These are phyloP conservation scores for Phytophthora podocarpi DNA, from an alignment of 352 stramenopile species.

Conservation along the genomic window DNA sequence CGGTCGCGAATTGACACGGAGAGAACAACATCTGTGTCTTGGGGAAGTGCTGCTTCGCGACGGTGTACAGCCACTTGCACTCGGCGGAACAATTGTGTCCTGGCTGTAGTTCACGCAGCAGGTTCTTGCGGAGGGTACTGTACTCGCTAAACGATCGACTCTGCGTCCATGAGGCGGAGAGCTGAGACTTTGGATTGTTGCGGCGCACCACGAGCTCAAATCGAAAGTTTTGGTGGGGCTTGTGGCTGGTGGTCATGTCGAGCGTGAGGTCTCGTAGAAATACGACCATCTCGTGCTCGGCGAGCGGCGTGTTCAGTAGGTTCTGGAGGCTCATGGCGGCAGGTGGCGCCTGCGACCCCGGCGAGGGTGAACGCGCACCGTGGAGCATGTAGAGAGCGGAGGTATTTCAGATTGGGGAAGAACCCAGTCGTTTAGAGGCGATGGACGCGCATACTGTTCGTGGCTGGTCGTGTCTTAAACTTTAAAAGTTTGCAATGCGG, in stretches of 20 bases:
- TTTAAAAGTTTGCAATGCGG: no score
- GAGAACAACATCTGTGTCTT: constrained; percentile 25
- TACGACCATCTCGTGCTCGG: constrained; percentile 28
- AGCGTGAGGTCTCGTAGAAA: constrained; percentile 29
- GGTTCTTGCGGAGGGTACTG: constrained; percentile 40
- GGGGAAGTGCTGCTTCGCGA: constrained; percentile 46
- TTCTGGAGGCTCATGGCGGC: constrained; percentile 19
- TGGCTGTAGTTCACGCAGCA: constrained; percentile 22
- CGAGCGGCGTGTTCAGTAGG: constrained; percentile 19
- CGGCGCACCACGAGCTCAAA: constrained; percentile 28
- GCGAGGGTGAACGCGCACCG: neutral
- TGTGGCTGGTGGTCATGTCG: constrained; percentile 25
- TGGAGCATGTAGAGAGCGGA: constrained; percentile 15
- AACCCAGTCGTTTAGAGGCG: constrained; percentile 3
- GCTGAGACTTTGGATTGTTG: constrained; percentile 10
- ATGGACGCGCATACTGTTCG: no score
- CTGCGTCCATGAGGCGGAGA: constrained; percentile 29
- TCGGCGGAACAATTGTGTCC: constrained; percentile 37
- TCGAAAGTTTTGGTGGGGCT: constrained; percentile 8
- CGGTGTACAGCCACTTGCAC: constrained; percentile 43
- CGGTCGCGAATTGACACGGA: constrained; percentile 18
- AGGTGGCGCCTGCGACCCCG: constrained; percentile 17
- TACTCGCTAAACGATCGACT: constrained; percentile 37
- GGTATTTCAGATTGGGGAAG: constrained; percentile 6
- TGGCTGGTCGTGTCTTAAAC: no score